phyloP scores from a whole-genome alignment of 2,329 filamentous ascomycete species.

The Dactylellina sp. region DNA sequence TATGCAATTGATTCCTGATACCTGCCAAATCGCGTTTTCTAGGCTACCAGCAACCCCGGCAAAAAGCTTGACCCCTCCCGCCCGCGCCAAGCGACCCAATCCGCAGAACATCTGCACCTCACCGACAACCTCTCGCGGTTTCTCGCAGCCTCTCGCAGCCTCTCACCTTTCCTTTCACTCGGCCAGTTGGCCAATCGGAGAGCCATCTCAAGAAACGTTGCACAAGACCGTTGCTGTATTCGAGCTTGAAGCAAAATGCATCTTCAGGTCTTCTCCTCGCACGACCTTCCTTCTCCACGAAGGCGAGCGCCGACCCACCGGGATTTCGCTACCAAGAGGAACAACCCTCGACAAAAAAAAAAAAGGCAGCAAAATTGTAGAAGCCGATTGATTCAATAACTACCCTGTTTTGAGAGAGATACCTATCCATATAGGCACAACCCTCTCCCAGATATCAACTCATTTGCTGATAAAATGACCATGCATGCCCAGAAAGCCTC shows the following conservation, averaged over 20 bases:
- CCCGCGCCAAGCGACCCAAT: constrained; percentile 44
- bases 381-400: too few relatives aligned
- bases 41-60: constrained; percentile 28
- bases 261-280: not conserved
- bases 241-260: not conserved
- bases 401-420: too few relatives aligned
- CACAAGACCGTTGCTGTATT: constrained; percentile 8
- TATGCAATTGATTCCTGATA: too few relatives aligned
- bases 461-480: too few relatives aligned
- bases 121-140: not conserved
- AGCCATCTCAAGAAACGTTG: constrained; percentile 33
- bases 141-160: constrained; percentile 2
- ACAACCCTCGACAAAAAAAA: constrained; percentile 5
- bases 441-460: too few relatives aligned
- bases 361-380: constrained; percentile 18
- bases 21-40: not conserved
- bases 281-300: constrained; percentile 10
- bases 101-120: not conserved
- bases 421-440: too few relatives aligned
- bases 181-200: constrained; percentile 29
- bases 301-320: not conserved
- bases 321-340: not conserved
- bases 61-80: constrained; percentile 37
- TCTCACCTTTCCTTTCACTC: constrained; percentile 1
- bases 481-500: not conserved